phyloP scores from a whole-genome alignment of 352 stramenopile species.

The Pythium dissimile region DNA sequence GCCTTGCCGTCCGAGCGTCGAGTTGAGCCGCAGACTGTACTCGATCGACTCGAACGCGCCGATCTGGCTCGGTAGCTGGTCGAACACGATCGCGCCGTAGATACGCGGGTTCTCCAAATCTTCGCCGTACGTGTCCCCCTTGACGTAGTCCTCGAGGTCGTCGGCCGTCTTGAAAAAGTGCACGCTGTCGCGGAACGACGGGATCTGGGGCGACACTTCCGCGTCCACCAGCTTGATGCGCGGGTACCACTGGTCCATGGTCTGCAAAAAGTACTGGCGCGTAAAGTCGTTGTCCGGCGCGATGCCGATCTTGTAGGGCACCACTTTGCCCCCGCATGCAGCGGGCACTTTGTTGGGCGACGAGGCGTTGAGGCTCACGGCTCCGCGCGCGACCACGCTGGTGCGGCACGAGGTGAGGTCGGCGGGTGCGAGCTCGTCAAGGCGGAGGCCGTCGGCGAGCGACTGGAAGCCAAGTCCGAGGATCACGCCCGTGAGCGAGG shows the following conservation, averaged over 20 bases:
- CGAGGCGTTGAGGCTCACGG: slow-evolving; percentile 30
- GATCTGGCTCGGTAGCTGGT: slow-evolving; percentile 38
- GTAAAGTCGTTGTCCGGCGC: slow-evolving; percentile 58
- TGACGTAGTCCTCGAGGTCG: slow-evolving; percentile 49
- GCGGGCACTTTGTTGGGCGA: slow-evolving; percentile 37
- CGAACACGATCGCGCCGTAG: slow-evolving; percentile 64
- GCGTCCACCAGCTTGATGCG: slow-evolving; percentile 33
- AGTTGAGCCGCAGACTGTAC: slow-evolving; percentile 60
- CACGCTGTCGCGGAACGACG: slow-evolving; percentile 55
- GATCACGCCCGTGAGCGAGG: slow-evolving; percentile 47
- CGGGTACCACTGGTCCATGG: slow-evolving; percentile 62
- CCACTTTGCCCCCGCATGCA: slow-evolving; percentile 33
- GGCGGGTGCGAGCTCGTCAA: slow-evolving; percentile 36
- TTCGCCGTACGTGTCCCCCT: slow-evolving; percentile 43
- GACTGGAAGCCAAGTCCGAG: slow-evolving; percentile 46
- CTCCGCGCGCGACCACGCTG: slow-evolving; percentile 25
- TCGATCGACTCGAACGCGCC: slow-evolving; percentile 44
- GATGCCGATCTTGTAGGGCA: slow-evolving; percentile 61
- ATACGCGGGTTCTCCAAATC: slow-evolving; percentile 45
- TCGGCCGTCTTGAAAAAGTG: slow-evolving; percentile 50
- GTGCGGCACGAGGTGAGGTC: slow-evolving; percentile 29
- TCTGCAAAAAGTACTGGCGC: slow-evolving; percentile 62
- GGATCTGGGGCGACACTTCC: slow-evolving; percentile 30
- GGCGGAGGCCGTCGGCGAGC: slow-evolving; percentile 29
- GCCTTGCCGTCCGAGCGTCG: slow-evolving; percentile 27